Base-by-base conservation (phyloP, 164 flowering plant species). In the Vitis labrusca region DNA sequence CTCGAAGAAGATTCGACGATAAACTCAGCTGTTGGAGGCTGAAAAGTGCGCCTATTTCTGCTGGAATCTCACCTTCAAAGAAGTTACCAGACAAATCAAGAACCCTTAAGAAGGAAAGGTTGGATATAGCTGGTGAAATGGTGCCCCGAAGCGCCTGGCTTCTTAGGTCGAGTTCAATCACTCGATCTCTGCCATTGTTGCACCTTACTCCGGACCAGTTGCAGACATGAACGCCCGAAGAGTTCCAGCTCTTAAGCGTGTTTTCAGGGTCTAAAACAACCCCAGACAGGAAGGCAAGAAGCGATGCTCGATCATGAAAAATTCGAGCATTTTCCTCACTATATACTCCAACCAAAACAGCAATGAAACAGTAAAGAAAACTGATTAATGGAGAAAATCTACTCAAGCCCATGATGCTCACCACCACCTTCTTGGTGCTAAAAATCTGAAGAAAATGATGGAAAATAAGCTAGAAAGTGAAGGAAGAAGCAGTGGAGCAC, bases 171-270 rank as follows among this genome's bases (percentile, higher is more conserved):
- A 94, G 86, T 79, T 86, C 68, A 0, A 79, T 56, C 0, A 92
- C 87, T 6, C 72, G 76, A 9, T 65, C 64, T 14, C 53, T 73
- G 0, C 48, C 78, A 50, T 37, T 70, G 74, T 76, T 74, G 75
- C 98, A 94, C 10, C 19, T 58, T 6, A 94, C 74, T 8, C 98
- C 98, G 0, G 83, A 66, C 98, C 98, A 94, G 59, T 83, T 83
- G 73, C 98, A 92, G 4, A 83, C 79, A 59, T 84, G 89, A 67
- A 81, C 55, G 1, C n/a, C 29, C 1, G 87, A 63, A 15, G 86
- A 61, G 32, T 80, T 85, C 98, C 98, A 92, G 37, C 37, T 76
- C 6, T 66, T 71, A 0, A 94, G 84, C 7, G 75, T 83, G 50
- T 73, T 49, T 44, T 75, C 70, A 0, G 93, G 92, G 81, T 91